Evolutionary conservation across 192 early-diverging fungal species (phyloP).

Genomic region (Allomyces macrogynus): DNA sequence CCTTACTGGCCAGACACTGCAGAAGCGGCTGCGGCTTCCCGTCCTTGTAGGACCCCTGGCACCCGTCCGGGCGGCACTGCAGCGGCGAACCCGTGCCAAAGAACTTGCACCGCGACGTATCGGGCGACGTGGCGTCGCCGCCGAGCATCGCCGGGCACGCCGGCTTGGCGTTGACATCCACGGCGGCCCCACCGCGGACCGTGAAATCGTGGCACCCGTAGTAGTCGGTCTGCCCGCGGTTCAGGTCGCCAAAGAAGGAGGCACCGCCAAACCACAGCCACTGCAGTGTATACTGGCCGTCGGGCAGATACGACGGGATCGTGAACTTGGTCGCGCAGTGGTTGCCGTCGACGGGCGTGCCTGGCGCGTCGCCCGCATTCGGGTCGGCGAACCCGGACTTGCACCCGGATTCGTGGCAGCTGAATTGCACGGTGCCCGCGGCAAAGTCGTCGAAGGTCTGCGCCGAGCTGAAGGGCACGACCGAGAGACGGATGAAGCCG

Average conservation of each 20-base stretch:
- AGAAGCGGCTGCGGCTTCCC: background rate
- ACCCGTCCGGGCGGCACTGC: constrained; percentile 1
- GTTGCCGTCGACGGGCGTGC: background rate
- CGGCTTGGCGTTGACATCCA: background rate
- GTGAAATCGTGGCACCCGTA: constrained; percentile 1
- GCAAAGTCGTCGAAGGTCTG: background rate
- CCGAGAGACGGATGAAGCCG: background rate
- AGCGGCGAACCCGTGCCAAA: background rate
- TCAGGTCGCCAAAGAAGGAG: background rate
- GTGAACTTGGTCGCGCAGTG: background rate
- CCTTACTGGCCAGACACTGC: background rate
- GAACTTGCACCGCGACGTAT: background rate
- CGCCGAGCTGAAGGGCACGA: background rate
- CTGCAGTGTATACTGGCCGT: background rate
- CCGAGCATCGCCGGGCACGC: background rate
- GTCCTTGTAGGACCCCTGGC: background rate
- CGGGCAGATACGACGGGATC: background rate
- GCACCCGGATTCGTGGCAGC: background rate
- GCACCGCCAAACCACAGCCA: constrained; percentile 1
- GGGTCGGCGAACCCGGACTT: too few relatives aligned
- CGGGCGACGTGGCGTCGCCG: constrained; percentile 1
- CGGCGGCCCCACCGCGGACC: background rate
- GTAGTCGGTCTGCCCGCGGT: background rate
- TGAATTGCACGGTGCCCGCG: background rate
- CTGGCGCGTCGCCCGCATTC: too few relatives aligned